phyloP scores from a whole-genome alignment of 352 stramenopile genomes.

The Detonula confervacea region DNA sequence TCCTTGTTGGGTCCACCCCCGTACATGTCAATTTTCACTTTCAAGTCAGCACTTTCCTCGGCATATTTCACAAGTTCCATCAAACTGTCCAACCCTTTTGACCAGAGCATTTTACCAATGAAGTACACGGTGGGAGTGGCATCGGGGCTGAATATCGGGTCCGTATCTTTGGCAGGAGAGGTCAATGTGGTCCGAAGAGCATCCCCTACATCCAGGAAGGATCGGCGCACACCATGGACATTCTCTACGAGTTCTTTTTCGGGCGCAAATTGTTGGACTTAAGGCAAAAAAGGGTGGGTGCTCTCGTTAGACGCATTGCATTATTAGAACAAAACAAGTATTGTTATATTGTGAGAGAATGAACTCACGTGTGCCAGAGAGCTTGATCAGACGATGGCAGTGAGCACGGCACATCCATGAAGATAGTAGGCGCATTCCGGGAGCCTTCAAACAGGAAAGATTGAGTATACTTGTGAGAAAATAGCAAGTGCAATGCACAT shows the following conservation, averaged over 20 bases:
- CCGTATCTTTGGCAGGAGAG: conserved; percentile 17
- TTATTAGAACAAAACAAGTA: too few species aligned
- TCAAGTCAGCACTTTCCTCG: conserved; percentile 71
- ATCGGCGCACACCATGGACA: conserved; percentile 86
- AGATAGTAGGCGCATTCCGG: conserved; percentile 77
- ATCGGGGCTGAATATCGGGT: conserved; percentile 69
- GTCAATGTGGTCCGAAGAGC: conserved; percentile 44
- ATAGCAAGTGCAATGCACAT: conserved; percentile 20
- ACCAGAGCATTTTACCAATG: conserved; percentile 89
- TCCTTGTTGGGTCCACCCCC: conserved; percentile 84
- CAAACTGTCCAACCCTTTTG: conserved; percentile 86
- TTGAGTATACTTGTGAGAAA: background rate
- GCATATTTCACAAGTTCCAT: conserved; percentile 85
- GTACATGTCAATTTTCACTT: conserved; percentile 86
- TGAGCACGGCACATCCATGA: conserved; percentile 88
- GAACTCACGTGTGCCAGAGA: conserved; percentile 86
- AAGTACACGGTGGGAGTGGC: conserved; percentile 83
- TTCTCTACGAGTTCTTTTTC: conserved; percentile 88
- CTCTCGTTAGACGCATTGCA: too few species aligned
- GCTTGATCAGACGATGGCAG: conserved; percentile 88
- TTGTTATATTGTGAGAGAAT: too few species aligned
- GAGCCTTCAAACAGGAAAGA: conserved; percentile 52
- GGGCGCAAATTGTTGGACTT: conserved; percentile 82
- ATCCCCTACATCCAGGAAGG: conserved; percentile 84
- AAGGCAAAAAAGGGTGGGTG: too few species aligned